Evolutionary conservation across 805 yeast genomes (phyloP).

Genomic region (Candida silvicultrix): DNA sequence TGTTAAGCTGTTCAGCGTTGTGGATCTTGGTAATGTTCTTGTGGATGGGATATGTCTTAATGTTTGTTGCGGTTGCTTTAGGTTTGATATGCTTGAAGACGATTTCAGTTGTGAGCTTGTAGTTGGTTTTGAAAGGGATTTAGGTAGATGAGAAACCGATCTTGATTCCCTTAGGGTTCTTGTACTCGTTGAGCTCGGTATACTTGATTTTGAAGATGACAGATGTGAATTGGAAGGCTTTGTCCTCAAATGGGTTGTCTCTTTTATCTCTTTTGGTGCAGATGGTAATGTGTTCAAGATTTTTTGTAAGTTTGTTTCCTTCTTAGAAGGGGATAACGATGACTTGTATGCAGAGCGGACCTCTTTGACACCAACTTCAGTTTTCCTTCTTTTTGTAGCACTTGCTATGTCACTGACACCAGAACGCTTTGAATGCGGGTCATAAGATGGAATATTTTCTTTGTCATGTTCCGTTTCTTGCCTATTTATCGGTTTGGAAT

Average conservation of each 20-base stretch:
- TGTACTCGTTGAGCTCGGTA: neutral
- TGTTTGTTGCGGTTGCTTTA: slow-evolving; percentile 2
- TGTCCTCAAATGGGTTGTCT: neutral
- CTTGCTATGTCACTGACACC: slow-evolving; percentile 11
- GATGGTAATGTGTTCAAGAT: slow-evolving; percentile 1
- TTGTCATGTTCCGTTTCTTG: slow-evolving; percentile 16
- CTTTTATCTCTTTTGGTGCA: neutral
- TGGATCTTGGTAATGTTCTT: slow-evolving; percentile 8
- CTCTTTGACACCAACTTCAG: slow-evolving; percentile 12
- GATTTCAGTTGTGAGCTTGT: slow-evolving; percentile 2
- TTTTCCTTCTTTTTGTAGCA: slow-evolving; percentile 20
- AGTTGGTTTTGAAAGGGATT: neutral
- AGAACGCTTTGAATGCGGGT: slow-evolving; percentile 17
- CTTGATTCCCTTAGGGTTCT: neutral
- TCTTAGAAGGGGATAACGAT: slow-evolving; percentile 7
- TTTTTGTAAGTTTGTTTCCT: slow-evolving; percentile 6
- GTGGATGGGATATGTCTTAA: neutral
- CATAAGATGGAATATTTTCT: slow-evolving; percentile 18
- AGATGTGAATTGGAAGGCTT: neutral
- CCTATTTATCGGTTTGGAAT: neutral
- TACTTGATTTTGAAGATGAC: neutral
- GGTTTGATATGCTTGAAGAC: slow-evolving; percentile 3
- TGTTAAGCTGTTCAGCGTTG: slow-evolving; percentile 13
- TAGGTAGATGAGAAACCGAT: neutral
- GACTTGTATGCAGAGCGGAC: slow-evolving; percentile 3